Percentiles rank a stretch among this genome's conserved stretches.
Conservation (phyloP, 192 early-diverging fungal genomes). For the Backusella psychrophila region DNA sequence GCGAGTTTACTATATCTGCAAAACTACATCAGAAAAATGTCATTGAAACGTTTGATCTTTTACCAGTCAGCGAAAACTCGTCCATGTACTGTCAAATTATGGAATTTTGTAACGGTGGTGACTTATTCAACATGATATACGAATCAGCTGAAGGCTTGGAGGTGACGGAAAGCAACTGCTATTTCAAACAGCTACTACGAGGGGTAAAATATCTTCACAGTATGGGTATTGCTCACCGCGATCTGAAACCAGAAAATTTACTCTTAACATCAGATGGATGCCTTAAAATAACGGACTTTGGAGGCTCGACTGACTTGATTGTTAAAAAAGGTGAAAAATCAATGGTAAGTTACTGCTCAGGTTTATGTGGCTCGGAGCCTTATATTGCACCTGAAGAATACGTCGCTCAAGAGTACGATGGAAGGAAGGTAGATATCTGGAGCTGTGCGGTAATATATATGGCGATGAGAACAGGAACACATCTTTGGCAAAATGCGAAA, state of each 20-base stretch:
- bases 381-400: slow-evolving; percentile 88
- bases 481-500: slow-evolving; percentile 34
- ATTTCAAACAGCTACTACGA: slow-evolving; percentile 72
- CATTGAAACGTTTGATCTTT: slow-evolving; percentile 75
- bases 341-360: slow-evolving; percentile 41
- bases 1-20: slow-evolving; percentile 83
- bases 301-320: slow-evolving; percentile 82
- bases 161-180: slow-evolving; percentile 50
- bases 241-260: slow-evolving; percentile 87
- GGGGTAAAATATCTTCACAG: slow-evolving; percentile 82
- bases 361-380: slow-evolving; percentile 75
- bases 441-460: slow-evolving; percentile 35
- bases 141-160: slow-evolving; percentile 58
- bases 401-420: slow-evolving; percentile 63
- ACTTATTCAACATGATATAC: slow-evolving; percentile 70
- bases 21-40: slow-evolving; percentile 74
- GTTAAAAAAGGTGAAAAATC: slow-evolving; percentile 17
- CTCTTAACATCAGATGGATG: slow-evolving; percentile 59
- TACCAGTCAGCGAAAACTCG: slow-evolving; percentile 63
- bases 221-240: slow-evolving; percentile 78
- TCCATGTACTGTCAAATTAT: slow-evolving; percentile 67
- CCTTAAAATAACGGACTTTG: slow-evolving; percentile 88
- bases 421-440: slow-evolving; percentile 53
- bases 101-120: slow-evolving; percentile 83
- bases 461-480: slow-evolving; percentile 36